Evolutionary conservation across 2,329 filamentous ascomycete species (phyloP).

Genomic region (Neocatenulostroma microsporum): DNA sequence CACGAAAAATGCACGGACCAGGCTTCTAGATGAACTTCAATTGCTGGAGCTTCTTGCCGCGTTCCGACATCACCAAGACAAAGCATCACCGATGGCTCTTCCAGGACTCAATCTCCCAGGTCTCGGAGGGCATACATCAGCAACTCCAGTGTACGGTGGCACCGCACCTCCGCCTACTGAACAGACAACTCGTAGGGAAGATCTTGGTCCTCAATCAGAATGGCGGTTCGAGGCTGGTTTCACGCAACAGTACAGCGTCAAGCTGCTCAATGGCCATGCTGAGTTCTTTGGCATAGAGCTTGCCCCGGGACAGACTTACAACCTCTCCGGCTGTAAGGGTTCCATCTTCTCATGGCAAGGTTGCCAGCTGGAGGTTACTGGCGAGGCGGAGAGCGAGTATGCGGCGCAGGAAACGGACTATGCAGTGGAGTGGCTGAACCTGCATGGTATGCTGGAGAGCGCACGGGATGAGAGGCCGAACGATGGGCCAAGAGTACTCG

Average conservation of each 20-base stretch:
- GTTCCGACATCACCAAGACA: conserved; percentile 3
- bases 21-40: too few species aligned
- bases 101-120: conserved; percentile 41
- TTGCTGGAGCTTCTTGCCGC: not conserved
- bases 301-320: conserved; percentile 69
- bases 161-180: conserved; percentile 21
- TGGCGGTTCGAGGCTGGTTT: conserved; percentile 35
- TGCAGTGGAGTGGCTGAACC: conserved; percentile 70
- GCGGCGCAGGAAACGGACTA: conserved; percentile 67
- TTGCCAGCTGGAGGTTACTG: conserved; percentile 72
- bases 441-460: conserved; percentile 77
- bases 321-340: conserved; percentile 71
- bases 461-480: conserved; percentile 53
- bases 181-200: conserved; percentile 31
- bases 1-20: too few species aligned
- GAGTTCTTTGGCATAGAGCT: conserved; percentile 96
- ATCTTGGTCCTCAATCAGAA: conserved; percentile 40
- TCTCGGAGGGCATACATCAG: conserved; percentile 18
- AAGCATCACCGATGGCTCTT: conserved; percentile 27
- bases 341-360: conserved; percentile 91
- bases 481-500: conserved; percentile 65
- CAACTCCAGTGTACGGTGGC: conserved; percentile 5
- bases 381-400: conserved; percentile 61
- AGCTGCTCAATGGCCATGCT: conserved; percentile 72
- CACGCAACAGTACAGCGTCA: conserved; percentile 30